Base-by-base conservation (phyloP, 2,329 filamentous ascomycete species). In the Juglanconis juglandina region DNA sequence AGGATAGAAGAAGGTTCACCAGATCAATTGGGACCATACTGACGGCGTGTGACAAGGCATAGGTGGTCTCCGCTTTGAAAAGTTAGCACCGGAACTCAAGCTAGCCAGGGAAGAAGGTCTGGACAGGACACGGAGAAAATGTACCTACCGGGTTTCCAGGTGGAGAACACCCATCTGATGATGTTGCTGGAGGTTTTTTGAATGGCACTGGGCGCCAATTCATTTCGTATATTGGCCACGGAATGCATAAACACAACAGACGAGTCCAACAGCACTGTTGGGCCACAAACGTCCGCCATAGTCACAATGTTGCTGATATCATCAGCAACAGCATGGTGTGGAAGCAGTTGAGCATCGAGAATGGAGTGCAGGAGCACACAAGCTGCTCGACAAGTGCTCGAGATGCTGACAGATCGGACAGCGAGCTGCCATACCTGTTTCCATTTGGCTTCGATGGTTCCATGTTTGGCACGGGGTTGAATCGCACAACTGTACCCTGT, bases 271-370 rank as follows among this genome's bases (percentile, higher is more conserved):
- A 96, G 76, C 24, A 87, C 72, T 1, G 87, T 86, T 7, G 95
- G 94, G 0, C 93, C 93, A 70, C 88, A 94, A 41, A 94, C 80
- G 68, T 96, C 93, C 50, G 91, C 87, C 30, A 88, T 88, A 5
- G 86, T 84, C 10, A 96, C 80, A 61, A 96, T 88, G 57, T 82
- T 83, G 66, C 89, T 89, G 53, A 91, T 79, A 34, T 88, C 87
- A 60, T 91, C 86, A 2, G 86, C 84, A 14, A 93, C 78, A 34
- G 82, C 78, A 50, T 87, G 81, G 66, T 89, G 89, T 0, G 86
- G 78, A 10, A 96, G 72, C n/a, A 96, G 73, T 4, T 84, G 78
- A 47, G 80, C 77, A 58, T 84, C 81, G 4, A 96, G 72, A 46
- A 97, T 83, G 7, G 84, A 78, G 63, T 87, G 80, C 65, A 97